Percentiles rank a stretch among this genome's conserved stretches.
Evolutionary conservation across 768 basidiomycete genomes (phyloP).

Genomic region (Naganishia friedmannii): DNA sequence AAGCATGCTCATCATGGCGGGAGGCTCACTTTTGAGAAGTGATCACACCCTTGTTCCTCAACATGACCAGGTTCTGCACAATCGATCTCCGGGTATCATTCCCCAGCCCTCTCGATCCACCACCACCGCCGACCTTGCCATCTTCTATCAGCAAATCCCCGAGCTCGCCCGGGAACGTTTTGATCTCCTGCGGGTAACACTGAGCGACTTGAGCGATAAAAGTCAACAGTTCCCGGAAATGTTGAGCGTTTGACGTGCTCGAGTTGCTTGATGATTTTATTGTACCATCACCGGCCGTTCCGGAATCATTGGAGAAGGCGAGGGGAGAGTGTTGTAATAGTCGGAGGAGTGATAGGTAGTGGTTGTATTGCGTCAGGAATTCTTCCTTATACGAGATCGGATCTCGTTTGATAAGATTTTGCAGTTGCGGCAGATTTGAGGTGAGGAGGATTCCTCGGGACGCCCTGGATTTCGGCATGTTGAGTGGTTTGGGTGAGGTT

Average conservation of each 20-base stretch:
- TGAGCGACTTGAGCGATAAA: constrained; percentile 93
- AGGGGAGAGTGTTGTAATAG: constrained; percentile 76
- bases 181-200: constrained; percentile 89
- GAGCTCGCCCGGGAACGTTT: constrained; percentile 76
- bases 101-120: constrained; percentile 53
- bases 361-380: constrained; percentile 93
- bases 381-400: constrained; percentile 87
- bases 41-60: constrained; percentile 88
- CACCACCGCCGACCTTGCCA: constrained; percentile 29
- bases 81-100: constrained; percentile 80
- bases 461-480: constrained; percentile 29
- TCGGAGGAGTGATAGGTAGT: constrained; percentile 80
- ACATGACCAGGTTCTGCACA: constrained; percentile 85
- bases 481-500: background rate
- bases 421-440: constrained; percentile 87
- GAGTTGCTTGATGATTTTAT: constrained; percentile 30
- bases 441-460: constrained; percentile 65
- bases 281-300: constrained; percentile 22
- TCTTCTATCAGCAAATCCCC: constrained; percentile 70
- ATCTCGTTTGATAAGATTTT: constrained; percentile 94
- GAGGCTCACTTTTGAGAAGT: constrained; percentile 79
- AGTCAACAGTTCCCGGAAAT: constrained; percentile 79
- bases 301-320: constrained; percentile 28
- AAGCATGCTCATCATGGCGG: background rate
- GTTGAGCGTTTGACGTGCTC: constrained; percentile 56